Base-by-base conservation (phyloP, 176 grass and related monocot genomes). In the Puya raimondii region DNA sequence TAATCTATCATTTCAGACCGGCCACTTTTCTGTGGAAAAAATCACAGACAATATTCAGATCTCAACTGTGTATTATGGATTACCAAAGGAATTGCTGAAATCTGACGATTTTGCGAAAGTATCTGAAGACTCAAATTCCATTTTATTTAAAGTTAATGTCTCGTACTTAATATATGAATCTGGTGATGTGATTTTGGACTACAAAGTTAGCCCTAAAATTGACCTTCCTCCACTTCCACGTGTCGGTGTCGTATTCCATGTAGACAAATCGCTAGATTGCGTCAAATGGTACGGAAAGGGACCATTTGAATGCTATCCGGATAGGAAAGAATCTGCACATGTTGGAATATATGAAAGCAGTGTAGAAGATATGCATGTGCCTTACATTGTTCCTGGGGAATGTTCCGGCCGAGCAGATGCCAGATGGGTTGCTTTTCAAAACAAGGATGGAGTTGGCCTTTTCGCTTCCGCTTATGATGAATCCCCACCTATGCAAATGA, bases 271-370 rank as follows among this genome's bases (percentile, higher is more conserved):
- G 47, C 50, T 97, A 78, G 78, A 80, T 68, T 67, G 33, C 10
- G 79, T 88, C 18, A 75, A 64, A 5, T 92, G 89, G 86, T 92
- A 92, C 3, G 93, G 93, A 2, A 82, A 63, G 17, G 93, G 93
- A 0, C 89, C 89, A 20, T 88, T 92, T n/a, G 93, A 97, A 65
- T 97, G 93, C 72, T 97, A 97, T 65, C 89, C 89, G 0, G 93
- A 97, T 78, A 79, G 89, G 22, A 97, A 97, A 51, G 83, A 81
- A 42, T 80, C 86, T 1, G 89, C 93, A 0, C 89, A 92, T 53
- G 82, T 97, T 12, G 71, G 79, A 23, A 67, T 92, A 50, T 92
- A 90, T 11, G 79, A 85, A 58, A 90, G 90, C 74, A 65, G 67
- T 49, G 84, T 88, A 12, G 80, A 82, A 10, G 86, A 90, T 33